These are phyloP conservation scores for Stagonosporopsis tanaceti DNA, from an alignment of 2,329 filamentous ascomycete species.

Conservation along the genomic window DNA sequence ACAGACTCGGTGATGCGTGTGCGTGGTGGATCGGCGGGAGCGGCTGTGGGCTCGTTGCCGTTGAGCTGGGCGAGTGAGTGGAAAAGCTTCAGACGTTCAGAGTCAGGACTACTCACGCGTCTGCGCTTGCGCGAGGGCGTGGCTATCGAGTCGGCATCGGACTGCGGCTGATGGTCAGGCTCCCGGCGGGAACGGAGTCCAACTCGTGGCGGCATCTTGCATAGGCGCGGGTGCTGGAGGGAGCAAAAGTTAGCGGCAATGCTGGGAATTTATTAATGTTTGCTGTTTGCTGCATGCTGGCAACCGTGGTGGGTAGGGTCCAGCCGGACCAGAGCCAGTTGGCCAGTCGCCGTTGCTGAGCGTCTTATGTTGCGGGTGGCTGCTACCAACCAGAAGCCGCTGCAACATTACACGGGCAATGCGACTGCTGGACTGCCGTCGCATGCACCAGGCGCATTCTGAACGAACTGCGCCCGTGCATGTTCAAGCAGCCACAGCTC, in stretches of 20 bases:
- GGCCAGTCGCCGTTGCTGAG: constrained; percentile 17
- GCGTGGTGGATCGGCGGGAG: constrained; percentile 36
- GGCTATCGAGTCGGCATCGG: constrained; percentile 54
- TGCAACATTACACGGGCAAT: constrained; percentile 1
- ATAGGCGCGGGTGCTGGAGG: constrained; percentile 24
- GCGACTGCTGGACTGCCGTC: constrained; percentile 1
- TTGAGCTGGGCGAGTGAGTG: constrained; percentile 45
- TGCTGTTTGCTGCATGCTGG: constrained; percentile 22
- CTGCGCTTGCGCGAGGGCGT: constrained; percentile 59
- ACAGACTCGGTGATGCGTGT: constrained; percentile 49
- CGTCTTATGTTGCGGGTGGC: constrained; percentile 5
- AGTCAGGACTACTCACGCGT: constrained; percentile 48
- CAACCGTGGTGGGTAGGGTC: constrained; percentile 12
- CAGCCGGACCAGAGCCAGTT: constrained; percentile 12
- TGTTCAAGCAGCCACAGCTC: constrained; percentile 4
- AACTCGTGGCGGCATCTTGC: constrained; percentile 42
- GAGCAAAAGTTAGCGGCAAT: constrained; percentile 27
- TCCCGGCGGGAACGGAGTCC: constrained; percentile 43
- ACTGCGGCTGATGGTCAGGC: constrained; percentile 44
- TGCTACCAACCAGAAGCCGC: constrained; percentile 1
- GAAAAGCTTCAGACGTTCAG: background rate
- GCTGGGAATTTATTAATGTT: constrained; percentile 19
- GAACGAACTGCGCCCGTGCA: constrained; percentile 4
- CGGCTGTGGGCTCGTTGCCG: constrained; percentile 35
- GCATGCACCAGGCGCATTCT: constrained; percentile 4